Base-by-base conservation (phyloP, 768 basidiomycete genomes). In the Tubosaeta brunneosetosa region DNA sequence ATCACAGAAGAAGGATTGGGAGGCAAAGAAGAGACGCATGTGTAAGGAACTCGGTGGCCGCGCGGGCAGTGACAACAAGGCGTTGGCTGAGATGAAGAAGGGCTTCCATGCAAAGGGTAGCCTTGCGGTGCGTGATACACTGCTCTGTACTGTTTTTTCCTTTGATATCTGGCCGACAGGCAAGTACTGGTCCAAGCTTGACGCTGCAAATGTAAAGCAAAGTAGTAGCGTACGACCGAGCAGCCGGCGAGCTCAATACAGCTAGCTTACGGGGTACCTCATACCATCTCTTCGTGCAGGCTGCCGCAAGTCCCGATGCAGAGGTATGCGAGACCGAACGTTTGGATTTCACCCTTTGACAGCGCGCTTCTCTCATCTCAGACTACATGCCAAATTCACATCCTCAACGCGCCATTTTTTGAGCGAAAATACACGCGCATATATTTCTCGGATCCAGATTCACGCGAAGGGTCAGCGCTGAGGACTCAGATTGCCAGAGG, bases 151-250 rank as follows among this genome's bases (percentile, higher is more conserved):
- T 25, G 3, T 44, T 50, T 25, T 34, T 12, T n/a, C 7, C 17
- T 38, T 53, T 61, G 34, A 66, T 11, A 25, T 37, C 11, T 25
- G 25, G 6, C 51, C 37, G 44, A 11, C 55, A 78, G 73, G 65
- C 77, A 41, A 73, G 73, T 50, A 70, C 74, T 1, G 73, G 77
- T 1, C 83, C 86, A 1, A 82, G 77, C 53, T 70, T 85, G 19
- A 82, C 78, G 13, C 67, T 89, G 37, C 88, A 91, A 64, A 88
- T 88, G 86, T 93, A 94, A 68, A 84, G 80, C 70, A 91, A 90
- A 71, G 94, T 97, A 94, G 91, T 97, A 87, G 85, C 84, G 12
- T 99, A 97, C 67, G 90, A 94, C 73, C 82, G 83, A 44, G 85
- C 89, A 31, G 74, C 97, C 40, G 74, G 80, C 7, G 83, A 90